Conservation (phyloP, 768 basidiomycete genomes). For the Trametes meyenii region DNA sequence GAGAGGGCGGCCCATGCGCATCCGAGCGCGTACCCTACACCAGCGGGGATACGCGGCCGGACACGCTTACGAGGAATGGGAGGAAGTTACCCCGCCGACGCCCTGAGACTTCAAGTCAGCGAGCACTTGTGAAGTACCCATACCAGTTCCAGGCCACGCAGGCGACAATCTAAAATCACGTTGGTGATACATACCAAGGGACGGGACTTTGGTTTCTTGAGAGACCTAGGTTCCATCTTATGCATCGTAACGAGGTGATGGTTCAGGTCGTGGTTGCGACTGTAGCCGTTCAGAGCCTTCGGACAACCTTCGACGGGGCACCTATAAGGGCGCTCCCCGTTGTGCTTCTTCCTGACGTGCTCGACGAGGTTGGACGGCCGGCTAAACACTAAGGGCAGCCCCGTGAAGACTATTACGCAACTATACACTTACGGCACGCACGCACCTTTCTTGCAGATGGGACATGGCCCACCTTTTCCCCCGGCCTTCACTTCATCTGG, state of each 20-base stretch:
- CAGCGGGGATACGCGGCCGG: conserved; percentile 3
- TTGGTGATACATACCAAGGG: no score
- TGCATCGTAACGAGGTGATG: background rate
- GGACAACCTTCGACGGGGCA: conserved; percentile 1
- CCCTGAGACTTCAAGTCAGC: background rate
- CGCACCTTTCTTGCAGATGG: background rate
- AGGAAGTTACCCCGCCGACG: background rate
- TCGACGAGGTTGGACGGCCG: background rate
- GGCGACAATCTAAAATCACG: background rate
- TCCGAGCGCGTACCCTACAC: conserved; percentile 6
- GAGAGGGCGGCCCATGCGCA: background rate
- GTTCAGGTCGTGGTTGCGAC: background rate
- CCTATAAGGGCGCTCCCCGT: background rate
- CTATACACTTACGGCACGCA: background rate
- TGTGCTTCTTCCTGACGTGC: background rate
- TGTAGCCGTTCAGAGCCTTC: background rate
- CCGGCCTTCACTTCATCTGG: background rate
- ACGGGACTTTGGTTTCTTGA: background rate
- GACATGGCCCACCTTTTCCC: background rate
- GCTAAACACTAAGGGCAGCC: background rate
- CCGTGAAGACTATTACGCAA: background rate
- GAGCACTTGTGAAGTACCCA: background rate
- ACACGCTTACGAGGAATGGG: background rate
- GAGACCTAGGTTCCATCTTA: background rate
- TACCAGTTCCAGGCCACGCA: background rate